A percentile compares a stretch with the other conserved stretches of the same genome.
phyloP scores from a whole-genome alignment of 2,329 filamentous ascomycete genomes.

The Colletotrichum sp. region DNA sequence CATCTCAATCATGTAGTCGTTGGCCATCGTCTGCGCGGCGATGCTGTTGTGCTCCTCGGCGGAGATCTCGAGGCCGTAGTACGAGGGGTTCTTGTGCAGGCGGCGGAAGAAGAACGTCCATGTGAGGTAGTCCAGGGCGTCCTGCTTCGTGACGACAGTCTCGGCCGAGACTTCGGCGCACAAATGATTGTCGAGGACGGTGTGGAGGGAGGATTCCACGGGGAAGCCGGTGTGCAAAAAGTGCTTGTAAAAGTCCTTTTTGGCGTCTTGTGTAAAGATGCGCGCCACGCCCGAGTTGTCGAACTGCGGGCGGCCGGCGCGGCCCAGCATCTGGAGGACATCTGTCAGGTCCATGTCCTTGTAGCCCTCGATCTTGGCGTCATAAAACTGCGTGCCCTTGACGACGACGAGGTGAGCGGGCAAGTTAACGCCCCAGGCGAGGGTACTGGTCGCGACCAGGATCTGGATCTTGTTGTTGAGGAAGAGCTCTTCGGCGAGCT shows the following conservation, averaged over 20 bases:
- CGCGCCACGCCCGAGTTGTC: slow-evolving; percentile 94
- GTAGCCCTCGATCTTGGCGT: slow-evolving; percentile 96
- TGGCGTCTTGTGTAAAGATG: slow-evolving; percentile 96
- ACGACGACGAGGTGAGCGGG: slow-evolving; percentile 97
- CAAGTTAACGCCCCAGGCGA: slow-evolving; percentile 98
- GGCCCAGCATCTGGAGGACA: slow-evolving; percentile 95
- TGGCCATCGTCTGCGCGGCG: slow-evolving; percentile 83
- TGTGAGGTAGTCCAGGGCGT: slow-evolving; percentile 95
- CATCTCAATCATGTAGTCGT: slow-evolving; percentile 93
- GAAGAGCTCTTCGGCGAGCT: slow-evolving; percentile 92
- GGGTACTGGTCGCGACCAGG: slow-evolving; percentile 90
- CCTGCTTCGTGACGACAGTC: slow-evolving; percentile 92
- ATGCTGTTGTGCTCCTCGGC: slow-evolving; percentile 91
- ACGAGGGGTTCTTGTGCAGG: slow-evolving; percentile 97
- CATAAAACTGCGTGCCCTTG: slow-evolving; percentile 97
- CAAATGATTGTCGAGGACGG: slow-evolving; percentile 95
- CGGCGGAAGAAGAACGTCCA: slow-evolving; percentile 99
- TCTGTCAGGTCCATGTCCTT: slow-evolving; percentile 99
- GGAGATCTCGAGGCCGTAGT: slow-evolving; percentile 94
- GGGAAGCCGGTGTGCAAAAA: slow-evolving; percentile 98
- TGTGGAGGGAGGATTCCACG: slow-evolving; percentile 94
- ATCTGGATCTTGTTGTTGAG: slow-evolving; percentile 98
- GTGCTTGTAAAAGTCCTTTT: slow-evolving; percentile 99
- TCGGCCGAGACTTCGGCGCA: slow-evolving; percentile 93
- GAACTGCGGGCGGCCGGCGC: slow-evolving; percentile 94